Evolutionary conservation across 2,329 filamentous ascomycete genomes (phyloP).

Genomic region (Alternaria incomplexa): DNA sequence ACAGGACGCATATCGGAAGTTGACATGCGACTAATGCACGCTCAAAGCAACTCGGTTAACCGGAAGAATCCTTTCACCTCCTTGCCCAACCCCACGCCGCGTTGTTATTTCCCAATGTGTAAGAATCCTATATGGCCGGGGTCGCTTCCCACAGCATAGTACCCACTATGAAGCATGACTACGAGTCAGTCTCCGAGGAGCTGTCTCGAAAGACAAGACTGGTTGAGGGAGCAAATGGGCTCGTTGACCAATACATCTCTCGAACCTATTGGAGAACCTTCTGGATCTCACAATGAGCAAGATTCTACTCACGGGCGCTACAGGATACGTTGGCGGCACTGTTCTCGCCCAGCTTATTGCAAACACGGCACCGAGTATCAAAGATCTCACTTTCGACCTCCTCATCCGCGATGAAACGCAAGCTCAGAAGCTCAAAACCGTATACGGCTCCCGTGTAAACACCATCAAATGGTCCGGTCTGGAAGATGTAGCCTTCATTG

Average conservation of each 20-base stretch:
- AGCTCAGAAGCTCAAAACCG: conserved; percentile 7
- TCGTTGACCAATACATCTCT: not conserved
- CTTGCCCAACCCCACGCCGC: not conserved
- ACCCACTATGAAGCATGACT: not conserved
- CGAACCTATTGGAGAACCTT: not conserved
- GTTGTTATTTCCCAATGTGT: not conserved
- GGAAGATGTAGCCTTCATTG: conserved; percentile 13
- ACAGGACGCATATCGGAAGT: not conserved
- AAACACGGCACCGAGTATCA: conserved; percentile 7
- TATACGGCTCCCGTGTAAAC: conserved; percentile 14
- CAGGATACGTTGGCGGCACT: conserved; percentile 24
- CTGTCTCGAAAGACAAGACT: not conserved
- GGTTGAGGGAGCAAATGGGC: not conserved
- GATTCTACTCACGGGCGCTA: conserved; percentile 21
- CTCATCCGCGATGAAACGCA: conserved; percentile 16
- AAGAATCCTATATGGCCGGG: not conserved
- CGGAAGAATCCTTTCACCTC: not conserved
- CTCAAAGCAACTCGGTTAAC: not conserved
- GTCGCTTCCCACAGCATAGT: not conserved
- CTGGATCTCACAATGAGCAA: conserved; percentile 12
- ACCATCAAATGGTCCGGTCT: conserved; percentile 17
- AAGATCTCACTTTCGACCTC: conserved; percentile 14
- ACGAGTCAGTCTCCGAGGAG: not conserved
- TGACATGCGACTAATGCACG: not conserved
- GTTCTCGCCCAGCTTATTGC: conserved; percentile 16